phyloP scores from a whole-genome alignment of 495 filamentous ascomycete species.

The Coniosporium apollinis region DNA sequence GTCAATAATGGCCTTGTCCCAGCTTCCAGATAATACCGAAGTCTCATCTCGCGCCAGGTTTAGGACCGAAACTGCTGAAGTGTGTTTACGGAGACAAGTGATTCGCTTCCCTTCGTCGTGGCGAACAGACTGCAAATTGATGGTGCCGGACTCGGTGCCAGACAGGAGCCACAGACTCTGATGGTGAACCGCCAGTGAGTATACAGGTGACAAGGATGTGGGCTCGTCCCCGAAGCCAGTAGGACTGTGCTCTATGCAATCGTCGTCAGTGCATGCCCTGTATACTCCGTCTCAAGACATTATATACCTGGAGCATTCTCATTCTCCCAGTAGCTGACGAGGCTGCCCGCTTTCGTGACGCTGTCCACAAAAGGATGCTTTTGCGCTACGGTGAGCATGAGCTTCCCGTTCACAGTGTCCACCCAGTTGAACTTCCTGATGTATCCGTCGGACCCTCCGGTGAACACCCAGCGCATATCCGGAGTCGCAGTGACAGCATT shows the following conservation, averaged over 20 bases:
- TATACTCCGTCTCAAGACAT: too few species aligned
- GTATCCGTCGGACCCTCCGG: constrained; percentile 83
- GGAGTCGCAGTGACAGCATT: constrained; percentile 84
- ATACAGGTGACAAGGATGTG: constrained; percentile 61
- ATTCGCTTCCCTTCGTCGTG: constrained; percentile 91
- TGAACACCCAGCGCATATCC: constrained; percentile 92
- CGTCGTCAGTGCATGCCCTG: too few species aligned
- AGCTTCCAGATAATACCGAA: constrained; percentile 80
- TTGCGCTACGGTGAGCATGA: constrained; percentile 87
- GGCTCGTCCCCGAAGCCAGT: constrained; percentile 35
- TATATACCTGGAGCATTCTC: constrained; percentile 28
- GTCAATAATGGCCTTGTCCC: constrained; percentile 86
- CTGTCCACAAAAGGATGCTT: constrained; percentile 94
- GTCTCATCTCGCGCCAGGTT: constrained; percentile 69
- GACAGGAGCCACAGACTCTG: constrained; percentile 82
- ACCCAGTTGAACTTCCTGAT: constrained; percentile 92
- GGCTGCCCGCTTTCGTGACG: constrained; percentile 79
- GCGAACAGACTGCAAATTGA: constrained; percentile 86
- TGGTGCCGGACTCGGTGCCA: constrained; percentile 75
- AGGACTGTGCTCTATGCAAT: too few species aligned
- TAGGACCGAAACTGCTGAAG: constrained; percentile 80
- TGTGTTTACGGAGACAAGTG: constrained; percentile 62
- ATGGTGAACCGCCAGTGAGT: constrained; percentile 80
- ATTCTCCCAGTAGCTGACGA: constrained; percentile 97
- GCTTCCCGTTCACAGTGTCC: constrained; percentile 86